Percentiles rank a stretch among this genome's conserved stretches.
Evolutionary conservation across 768 basidiomycete genomes (phyloP).

Genomic region (Tubosaeta sp.): DNA sequence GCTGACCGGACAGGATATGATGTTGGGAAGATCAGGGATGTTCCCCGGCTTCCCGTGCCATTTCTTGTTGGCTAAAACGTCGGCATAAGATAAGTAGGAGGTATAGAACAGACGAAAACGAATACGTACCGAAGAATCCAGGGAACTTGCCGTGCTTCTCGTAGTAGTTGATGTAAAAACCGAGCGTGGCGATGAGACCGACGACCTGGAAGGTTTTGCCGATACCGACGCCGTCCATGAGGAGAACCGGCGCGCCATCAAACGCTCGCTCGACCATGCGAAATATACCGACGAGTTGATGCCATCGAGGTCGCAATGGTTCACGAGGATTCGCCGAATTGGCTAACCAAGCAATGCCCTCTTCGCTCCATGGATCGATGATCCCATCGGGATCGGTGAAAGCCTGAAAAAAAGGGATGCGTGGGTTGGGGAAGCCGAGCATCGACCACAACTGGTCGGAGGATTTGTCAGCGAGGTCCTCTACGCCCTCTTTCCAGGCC

Average conservation of each 20-base stretch:
- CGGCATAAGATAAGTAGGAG: neutral
- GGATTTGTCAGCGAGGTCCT: neutral
- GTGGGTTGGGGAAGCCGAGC: neutral
- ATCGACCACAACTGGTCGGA: no score
- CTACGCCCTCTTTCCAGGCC: neutral
- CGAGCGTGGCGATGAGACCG: slow-evolving; percentile 9
- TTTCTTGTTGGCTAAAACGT: neutral
- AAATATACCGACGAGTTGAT: slow-evolving; percentile 19
- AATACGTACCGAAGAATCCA: neutral
- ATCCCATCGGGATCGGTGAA: neutral
- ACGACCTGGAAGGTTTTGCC: slow-evolving; percentile 23
- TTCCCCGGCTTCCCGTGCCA: neutral
- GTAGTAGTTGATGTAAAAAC: slow-evolving; percentile 1
- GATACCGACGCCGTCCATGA: slow-evolving; percentile 25
- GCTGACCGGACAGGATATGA: slow-evolving; percentile 1
- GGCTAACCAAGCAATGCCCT: slow-evolving; percentile 10
- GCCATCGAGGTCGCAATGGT: slow-evolving; percentile 12
- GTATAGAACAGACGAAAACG: neutral
- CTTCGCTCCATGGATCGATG: slow-evolving; percentile 5
- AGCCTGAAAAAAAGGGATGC: slow-evolving; percentile 1
- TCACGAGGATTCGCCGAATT: neutral
- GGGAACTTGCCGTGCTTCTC: neutral
- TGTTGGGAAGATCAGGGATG: neutral
- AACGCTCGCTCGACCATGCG: slow-evolving; percentile 11
- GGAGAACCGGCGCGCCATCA: slow-evolving; percentile 2